These are phyloP conservation scores for Jatropha podagrica DNA, from an alignment of 441 rosid species.

Conservation along the genomic window DNA sequence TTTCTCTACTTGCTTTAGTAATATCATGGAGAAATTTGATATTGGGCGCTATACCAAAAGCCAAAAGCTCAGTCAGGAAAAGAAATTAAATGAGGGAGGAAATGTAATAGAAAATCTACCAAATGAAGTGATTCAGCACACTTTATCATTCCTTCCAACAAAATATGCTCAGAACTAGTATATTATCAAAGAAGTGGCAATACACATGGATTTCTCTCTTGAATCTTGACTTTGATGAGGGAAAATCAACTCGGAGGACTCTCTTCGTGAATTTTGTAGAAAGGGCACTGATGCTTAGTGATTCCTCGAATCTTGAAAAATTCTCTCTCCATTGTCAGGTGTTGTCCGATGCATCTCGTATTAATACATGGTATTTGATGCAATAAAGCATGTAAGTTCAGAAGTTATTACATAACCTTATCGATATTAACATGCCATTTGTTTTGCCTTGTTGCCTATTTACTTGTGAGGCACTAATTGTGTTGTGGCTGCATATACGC, in stretches of 20 bases:
- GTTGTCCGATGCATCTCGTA: background rate
- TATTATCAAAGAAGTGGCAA: constrained; percentile 12
- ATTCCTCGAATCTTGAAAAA: background rate
- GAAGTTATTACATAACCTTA: background rate
- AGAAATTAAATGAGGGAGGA: background rate
- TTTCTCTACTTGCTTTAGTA: background rate
- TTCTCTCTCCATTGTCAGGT: background rate
- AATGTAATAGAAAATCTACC: constrained; percentile 11
- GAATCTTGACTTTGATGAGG: constrained; percentile 6
- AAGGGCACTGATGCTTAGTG: constrained; percentile 3
- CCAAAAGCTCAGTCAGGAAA: background rate
- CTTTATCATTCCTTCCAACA: constrained; percentile 13
- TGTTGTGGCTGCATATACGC: background rate
- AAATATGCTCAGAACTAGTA: constrained; percentile 11
- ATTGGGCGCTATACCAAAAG: background rate
- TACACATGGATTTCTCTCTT: background rate
- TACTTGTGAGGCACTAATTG: background rate
- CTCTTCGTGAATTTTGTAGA: constrained; percentile 12
- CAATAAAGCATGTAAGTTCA: background rate
- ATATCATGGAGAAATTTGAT: background rate
- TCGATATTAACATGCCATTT: background rate
- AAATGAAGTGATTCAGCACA: constrained; percentile 15
- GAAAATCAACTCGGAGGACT: background rate
- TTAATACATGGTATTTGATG: constrained; percentile 17
- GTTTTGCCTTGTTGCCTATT: constrained; percentile 15